Conservation (phyloP, 176 grass and related monocot species). For the Secale cereale region DNA sequence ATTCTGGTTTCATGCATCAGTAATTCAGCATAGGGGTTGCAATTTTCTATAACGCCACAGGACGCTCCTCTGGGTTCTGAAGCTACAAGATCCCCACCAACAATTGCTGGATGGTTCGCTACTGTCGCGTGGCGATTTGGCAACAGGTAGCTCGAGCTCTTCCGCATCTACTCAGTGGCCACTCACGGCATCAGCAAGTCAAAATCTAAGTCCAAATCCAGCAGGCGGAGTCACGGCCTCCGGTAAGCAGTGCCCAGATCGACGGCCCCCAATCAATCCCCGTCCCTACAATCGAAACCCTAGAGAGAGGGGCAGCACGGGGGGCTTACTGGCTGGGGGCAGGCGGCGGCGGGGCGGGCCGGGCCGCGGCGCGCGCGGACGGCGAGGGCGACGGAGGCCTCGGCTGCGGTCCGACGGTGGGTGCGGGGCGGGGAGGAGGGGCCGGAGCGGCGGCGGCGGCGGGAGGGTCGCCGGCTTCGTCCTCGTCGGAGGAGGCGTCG, state of each 20-base stretch:
- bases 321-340: slow-evolving; percentile 26
- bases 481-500: too few species aligned
- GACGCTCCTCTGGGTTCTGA: too few species aligned
- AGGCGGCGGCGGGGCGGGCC: slow-evolving; percentile 3
- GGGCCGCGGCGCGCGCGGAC: neutral
- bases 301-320: neutral
- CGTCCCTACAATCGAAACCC: slow-evolving; percentile 22
- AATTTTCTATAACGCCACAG: too few species aligned
- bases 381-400: neutral
- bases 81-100: too few species aligned
- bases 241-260: neutral
- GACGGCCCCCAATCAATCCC: neutral
- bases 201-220: neutral
- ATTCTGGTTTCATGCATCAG: too few species aligned
- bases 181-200: neutral
- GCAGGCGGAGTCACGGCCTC: neutral
- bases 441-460: too few species aligned
- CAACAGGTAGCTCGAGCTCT: neutral
- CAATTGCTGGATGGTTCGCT: too few species aligned
- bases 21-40: too few species aligned
- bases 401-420: too few species aligned
- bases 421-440: neutral
- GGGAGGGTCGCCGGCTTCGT: too few species aligned
- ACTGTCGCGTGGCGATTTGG: too few species aligned
- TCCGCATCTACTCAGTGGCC: neutral